Evolutionary conservation across 2,329 filamentous ascomycete genomes (phyloP).

Genomic region (Arthrobotrys iridis): DNA sequence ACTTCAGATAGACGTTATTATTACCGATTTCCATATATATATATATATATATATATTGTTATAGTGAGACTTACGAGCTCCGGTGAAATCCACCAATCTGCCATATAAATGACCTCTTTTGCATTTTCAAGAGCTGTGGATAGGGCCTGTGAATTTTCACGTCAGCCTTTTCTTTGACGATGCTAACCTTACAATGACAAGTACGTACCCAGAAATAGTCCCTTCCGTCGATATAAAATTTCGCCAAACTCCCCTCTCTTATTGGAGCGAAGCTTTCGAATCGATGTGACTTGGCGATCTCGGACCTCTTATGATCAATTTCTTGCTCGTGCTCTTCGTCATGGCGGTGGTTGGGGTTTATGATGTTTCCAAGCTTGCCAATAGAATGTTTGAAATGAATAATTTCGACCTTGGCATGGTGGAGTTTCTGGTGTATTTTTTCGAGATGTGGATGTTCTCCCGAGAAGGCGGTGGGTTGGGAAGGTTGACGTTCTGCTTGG

Average conservation of each 20-base stretch:
- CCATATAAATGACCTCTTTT: slow-evolving; percentile 93
- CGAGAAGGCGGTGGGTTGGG: slow-evolving; percentile 20
- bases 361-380: slow-evolving; percentile 72
- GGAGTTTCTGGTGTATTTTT: slow-evolving; percentile 58
- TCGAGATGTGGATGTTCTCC: slow-evolving; percentile 40
- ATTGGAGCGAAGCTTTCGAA: slow-evolving; percentile 93
- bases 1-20: slow-evolving; percentile 61
- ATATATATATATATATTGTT: neutral
- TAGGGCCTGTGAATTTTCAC: slow-evolving; percentile 68
- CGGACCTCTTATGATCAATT: slow-evolving; percentile 81
- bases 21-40: neutral
- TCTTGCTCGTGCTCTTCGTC: slow-evolving; percentile 89
- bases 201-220: slow-evolving; percentile 85
- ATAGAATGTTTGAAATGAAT: slow-evolving; percentile 71
- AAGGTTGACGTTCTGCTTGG: neutral
- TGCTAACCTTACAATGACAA: slow-evolving; percentile 16
- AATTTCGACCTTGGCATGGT: slow-evolving; percentile 67
- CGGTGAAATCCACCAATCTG: slow-evolving; percentile 95
- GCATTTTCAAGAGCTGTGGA: slow-evolving; percentile 88
- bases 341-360: slow-evolving; percentile 90
- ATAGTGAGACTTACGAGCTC: slow-evolving; percentile 67
- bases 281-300: slow-evolving; percentile 77
- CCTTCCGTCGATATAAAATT: slow-evolving; percentile 96
- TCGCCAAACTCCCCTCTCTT: slow-evolving; percentile 82
- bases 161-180: slow-evolving; percentile 54